Evolutionary conservation across 1,139 yeast species (phyloP), one percentile per base, ranked within the genome.

Genomic region (Geotrichum siamense): DNA sequence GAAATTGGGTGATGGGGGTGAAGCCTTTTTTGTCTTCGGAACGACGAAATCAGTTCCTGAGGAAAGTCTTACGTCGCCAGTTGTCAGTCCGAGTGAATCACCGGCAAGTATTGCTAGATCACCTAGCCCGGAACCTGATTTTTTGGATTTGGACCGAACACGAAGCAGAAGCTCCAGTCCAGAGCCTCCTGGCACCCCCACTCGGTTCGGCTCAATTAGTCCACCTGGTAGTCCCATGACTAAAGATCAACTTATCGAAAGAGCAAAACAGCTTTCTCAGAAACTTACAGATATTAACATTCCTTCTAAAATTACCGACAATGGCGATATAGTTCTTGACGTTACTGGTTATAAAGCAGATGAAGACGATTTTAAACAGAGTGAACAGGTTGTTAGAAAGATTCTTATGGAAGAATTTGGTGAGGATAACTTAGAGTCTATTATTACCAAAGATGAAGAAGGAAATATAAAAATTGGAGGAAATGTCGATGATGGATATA

Each of bases 1-100:
- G 98, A 91, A 91, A 63, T 67, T 91, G 41, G 95, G 96, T 10
- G 98, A 91, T 50, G 96, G 94, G 2, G 99, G 99, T 21, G 99
- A 91, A 63, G 98, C 97, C 0, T 89, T 87, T 61, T 91, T 91
- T 60, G 98, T 91, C 39, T 89, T 91, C 66, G 96, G 89, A 58
- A 84, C 96, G 1, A 75, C 74, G 32, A 73, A 70, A 13, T 74
- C 75, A 41, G 82, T 89, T 15, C 94, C 96, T 1, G 71, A 73
- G 47, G 82, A 85, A 51, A 73, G 86, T 50, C 75, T 86, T 53
- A 87, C 98, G 0, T 86, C 96, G 0, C 99, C 99, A 0, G 94
- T 91, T 32, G 68, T 86, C 22, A 83, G 95, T 31, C 94, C 96
- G 0, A 68, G 76, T 1, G 71, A 77, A 17, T 82, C 94, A 3